Evolutionary conservation across 2,329 filamentous ascomycete genomes (phyloP).

Genomic region (Aspergillus sp.): DNA sequence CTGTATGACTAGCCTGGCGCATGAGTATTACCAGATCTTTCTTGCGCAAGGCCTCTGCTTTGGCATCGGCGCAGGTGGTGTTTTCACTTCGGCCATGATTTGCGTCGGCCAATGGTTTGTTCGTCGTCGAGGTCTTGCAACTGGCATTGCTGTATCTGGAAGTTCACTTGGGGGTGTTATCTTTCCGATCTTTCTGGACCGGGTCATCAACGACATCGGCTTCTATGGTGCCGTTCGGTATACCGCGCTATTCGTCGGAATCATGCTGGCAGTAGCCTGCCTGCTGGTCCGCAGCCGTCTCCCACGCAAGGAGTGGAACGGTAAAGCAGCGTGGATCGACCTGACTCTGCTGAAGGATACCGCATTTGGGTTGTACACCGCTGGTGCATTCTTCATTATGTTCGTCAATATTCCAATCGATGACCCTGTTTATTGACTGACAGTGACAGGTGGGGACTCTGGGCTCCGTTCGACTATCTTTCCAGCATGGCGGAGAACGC

Average conservation of each 20-base stretch:
- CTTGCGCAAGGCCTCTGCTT: conserved; percentile 20
- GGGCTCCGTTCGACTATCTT: conserved; percentile 29
- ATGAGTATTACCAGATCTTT: conserved; percentile 21
- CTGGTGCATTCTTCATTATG: conserved; percentile 30
- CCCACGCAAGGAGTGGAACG: conserved; percentile 32
- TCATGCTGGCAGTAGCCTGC: conserved; percentile 19
- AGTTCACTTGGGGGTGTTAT: conserved; percentile 25
- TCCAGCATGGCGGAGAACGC: conserved; percentile 20
- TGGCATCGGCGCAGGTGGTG: conserved; percentile 19
- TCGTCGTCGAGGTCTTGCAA: conserved; percentile 15
- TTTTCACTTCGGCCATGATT: conserved; percentile 18
- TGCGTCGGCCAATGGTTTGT: conserved; percentile 24
- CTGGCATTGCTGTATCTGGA: conserved; percentile 15
- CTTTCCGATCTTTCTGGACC: conserved; percentile 26
- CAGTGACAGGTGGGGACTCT: conserved; percentile 25
- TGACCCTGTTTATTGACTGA: conserved; percentile 4
- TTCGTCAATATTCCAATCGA: conserved; percentile 13
- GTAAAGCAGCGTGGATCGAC: conserved; percentile 30
- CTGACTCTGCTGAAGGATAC: conserved; percentile 26
- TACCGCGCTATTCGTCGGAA: conserved; percentile 24
- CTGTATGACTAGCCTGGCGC: conserved; percentile 19
- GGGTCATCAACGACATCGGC: conserved; percentile 18
- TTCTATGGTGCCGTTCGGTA: conserved; percentile 26
- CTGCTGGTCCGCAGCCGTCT: conserved; percentile 26
- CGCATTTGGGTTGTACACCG: conserved; percentile 27